Percentiles rank a stretch among this genome's conserved stretches.
phyloP scores from a whole-genome alignment of 2,329 filamentous ascomycete species.

The Knufia fluminis region DNA sequence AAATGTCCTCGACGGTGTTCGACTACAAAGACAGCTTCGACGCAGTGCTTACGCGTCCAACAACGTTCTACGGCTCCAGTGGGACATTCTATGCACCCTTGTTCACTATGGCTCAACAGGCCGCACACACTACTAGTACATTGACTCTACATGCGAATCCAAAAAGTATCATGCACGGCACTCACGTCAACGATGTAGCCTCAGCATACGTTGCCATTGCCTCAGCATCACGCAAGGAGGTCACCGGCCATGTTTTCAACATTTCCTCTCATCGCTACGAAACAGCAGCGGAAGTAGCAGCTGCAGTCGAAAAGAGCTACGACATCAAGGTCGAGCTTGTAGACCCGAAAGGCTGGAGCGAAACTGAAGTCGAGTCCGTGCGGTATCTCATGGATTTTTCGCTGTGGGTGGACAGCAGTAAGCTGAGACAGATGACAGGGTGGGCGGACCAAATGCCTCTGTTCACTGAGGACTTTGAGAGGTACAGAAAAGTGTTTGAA shows the following conservation, averaged over 20 bases:
- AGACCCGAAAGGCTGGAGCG: not conserved
- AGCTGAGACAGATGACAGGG: not conserved
- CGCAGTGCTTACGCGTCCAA: slow-evolving; percentile 38
- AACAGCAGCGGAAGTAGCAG: slow-evolving; percentile 33
- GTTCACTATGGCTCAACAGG: slow-evolving; percentile 27
- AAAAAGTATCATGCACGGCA: slow-evolving; percentile 37
- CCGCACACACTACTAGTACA: slow-evolving; percentile 1
- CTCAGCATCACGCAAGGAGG: slow-evolving; percentile 21
- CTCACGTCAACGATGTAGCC: slow-evolving; percentile 43
- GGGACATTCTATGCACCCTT: slow-evolving; percentile 37
- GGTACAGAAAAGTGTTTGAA: not conserved
- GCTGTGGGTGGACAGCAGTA: not conserved
- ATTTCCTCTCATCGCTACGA: slow-evolving; percentile 39
- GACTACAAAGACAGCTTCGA: slow-evolving; percentile 35
- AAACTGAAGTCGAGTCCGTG: not conserved
- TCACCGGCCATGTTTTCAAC: slow-evolving; percentile 38
- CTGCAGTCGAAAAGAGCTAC: slow-evolving; percentile 35
- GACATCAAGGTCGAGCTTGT: slow-evolving; percentile 24
- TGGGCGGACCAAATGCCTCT: not conserved
- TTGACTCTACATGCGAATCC: slow-evolving; percentile 30
- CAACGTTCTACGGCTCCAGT: slow-evolving; percentile 39
- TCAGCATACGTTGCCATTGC: slow-evolving; percentile 42
- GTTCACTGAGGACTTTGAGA: not conserved
- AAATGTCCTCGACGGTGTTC: slow-evolving; percentile 30
- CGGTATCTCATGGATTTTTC: not conserved